Evolutionary conservation across 768 basidiomycete genomes (phyloP).

Genomic region (Russula olivacea): DNA sequence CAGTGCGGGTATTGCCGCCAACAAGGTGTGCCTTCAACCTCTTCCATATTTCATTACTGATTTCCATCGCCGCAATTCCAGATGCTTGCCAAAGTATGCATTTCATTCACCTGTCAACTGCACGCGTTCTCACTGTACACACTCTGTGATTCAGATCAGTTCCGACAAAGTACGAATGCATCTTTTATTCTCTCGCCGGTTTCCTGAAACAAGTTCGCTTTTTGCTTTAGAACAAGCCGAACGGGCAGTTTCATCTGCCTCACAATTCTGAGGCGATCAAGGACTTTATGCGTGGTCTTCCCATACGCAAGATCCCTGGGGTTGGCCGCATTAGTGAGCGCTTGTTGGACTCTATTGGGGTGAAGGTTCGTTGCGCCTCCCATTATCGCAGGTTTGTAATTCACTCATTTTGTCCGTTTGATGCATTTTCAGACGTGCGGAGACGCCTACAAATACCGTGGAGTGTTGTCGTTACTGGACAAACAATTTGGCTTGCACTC

Average conservation of each 20-base stretch:
- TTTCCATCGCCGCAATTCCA: constrained; percentile 28
- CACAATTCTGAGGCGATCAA: constrained; percentile 60
- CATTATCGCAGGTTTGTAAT: neutral
- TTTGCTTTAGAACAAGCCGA: constrained; percentile 74
- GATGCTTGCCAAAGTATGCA: constrained; percentile 85
- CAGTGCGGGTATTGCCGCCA: constrained; percentile 93
- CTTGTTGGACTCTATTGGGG: constrained; percentile 77
- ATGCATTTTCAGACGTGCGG: constrained; percentile 63
- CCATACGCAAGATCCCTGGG: constrained; percentile 84
- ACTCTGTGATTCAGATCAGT: constrained; percentile 55
- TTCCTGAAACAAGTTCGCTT: neutral
- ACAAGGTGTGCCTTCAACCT: constrained; percentile 54
- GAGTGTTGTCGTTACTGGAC: constrained; percentile 72
- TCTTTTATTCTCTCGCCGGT: neutral
- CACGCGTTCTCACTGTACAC: neutral
- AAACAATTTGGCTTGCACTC: constrained; percentile 76
- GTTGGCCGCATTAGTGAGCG: constrained; percentile 89
- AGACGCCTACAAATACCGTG: constrained; percentile 77
- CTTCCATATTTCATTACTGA: constrained; percentile 14
- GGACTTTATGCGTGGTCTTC: constrained; percentile 71
- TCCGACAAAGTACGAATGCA: constrained; percentile 65
- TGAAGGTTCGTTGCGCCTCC: constrained; percentile 50
- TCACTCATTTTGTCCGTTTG: neutral
- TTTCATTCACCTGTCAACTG: neutral
- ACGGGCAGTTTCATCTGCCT: constrained; percentile 78